Evolutionary conservation across 495 filamentous ascomycete genomes (phyloP).

Genomic region (Penicillium goetzii): DNA sequence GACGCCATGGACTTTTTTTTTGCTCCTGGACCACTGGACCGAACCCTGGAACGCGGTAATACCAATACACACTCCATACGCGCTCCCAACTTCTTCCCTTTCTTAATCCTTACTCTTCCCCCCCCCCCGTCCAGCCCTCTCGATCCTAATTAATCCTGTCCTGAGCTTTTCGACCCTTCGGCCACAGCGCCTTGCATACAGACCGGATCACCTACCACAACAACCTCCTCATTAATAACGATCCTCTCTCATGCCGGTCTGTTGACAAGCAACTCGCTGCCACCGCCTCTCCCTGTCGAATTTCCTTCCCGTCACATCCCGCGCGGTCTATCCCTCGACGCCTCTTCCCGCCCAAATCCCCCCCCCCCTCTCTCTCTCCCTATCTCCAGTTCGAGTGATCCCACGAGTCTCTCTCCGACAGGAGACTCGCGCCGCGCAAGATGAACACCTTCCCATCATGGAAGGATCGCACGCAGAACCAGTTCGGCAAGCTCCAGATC

Average conservation of each 20-base stretch:
- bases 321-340: conserved; percentile 29
- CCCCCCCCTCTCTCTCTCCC: conserved; percentile 12
- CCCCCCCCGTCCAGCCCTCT: conserved; percentile 12
- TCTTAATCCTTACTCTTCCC: conserved; percentile 26
- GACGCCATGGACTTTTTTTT: conserved; percentile 32
- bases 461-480: conserved; percentile 55
- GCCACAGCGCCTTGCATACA: conserved; percentile 33
- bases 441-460: conserved; percentile 52
- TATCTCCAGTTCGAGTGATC: conserved; percentile 28
- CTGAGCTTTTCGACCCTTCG: conserved; percentile 23
- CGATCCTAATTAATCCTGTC: conserved; percentile 11
- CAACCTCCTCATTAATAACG: conserved; percentile 26
- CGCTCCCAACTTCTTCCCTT: conserved; percentile 19
- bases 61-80: conserved; percentile 18
- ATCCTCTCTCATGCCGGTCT: conserved; percentile 34
- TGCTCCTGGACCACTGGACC: neutral
- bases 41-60: conserved; percentile 26
- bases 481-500: conserved; percentile 54
- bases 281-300: conserved; percentile 21
- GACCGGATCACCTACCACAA: conserved; percentile 18
- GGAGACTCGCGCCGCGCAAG: conserved; percentile 34
- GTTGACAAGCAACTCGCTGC: conserved; percentile 33
- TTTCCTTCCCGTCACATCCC: conserved; percentile 29
- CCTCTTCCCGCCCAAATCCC: conserved; percentile 19
- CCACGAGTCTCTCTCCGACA: conserved; percentile 25